Percentiles rank a stretch among this genome's conserved stretches.
Conservation (phyloP, 2,329 filamentous ascomycete genomes). For the Talaromyces sp. region DNA sequence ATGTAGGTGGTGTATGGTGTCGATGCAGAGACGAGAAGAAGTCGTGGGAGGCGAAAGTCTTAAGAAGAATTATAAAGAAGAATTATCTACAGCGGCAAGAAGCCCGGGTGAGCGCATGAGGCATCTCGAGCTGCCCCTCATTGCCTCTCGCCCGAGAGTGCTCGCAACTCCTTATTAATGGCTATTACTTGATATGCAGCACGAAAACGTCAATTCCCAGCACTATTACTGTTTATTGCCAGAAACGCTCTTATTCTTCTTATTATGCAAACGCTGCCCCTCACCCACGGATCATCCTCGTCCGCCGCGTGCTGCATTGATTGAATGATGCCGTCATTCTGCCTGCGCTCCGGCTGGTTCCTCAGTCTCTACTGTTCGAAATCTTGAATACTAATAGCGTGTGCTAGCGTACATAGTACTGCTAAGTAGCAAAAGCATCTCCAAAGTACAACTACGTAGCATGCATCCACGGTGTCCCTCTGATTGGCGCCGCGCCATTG, state of each 20-base stretch:
- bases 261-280: not conserved
- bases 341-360: not conserved
- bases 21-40: not conserved
- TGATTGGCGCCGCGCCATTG: not conserved
- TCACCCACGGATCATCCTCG: slow-evolving; percentile 3
- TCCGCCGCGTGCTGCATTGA: not conserved
- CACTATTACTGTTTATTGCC: not conserved
- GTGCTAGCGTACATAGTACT: no score
- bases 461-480: not conserved
- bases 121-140: not conserved
- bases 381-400: no score
- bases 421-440: no score
- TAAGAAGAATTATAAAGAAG: not conserved
- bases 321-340: slow-evolving; percentile 12
- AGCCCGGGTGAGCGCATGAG: not conserved
- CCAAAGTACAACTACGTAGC: no score
- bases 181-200: not conserved
- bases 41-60: not conserved
- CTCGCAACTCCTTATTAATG: not conserved
- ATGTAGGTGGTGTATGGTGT: not conserved
- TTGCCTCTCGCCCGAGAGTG: not conserved
- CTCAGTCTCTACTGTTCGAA: not conserved
- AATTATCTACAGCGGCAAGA: not conserved
- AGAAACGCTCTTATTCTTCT: not conserved
- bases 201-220: not conserved